phyloP scores from a whole-genome alignment of 202 grass and related monocot genomes.

The Brachypodium distachyon region DNA sequence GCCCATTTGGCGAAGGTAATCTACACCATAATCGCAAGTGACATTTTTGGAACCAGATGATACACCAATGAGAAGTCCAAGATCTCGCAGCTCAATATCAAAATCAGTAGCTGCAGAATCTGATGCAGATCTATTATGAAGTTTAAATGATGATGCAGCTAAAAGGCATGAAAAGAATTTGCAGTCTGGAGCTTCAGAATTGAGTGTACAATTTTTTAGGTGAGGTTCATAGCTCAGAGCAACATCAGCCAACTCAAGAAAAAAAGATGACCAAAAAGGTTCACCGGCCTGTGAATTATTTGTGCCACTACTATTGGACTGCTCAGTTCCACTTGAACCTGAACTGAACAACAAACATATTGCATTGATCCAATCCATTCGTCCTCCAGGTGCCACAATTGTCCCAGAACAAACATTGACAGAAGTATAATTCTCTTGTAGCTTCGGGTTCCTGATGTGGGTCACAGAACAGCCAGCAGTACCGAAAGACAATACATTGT shows the following conservation, averaged over 20 bases:
- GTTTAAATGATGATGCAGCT: conserved; percentile 86
- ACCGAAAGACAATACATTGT: conserved; percentile 72
- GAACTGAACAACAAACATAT: conserved; percentile 63
- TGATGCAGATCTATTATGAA: conserved; percentile 53
- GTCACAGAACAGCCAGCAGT: conserved; percentile 66
- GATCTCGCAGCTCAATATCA: conserved; percentile 77
- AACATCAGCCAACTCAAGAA: conserved; percentile 85
- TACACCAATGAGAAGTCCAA: conserved; percentile 69
- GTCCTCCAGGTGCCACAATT: conserved; percentile 81
- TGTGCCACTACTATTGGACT: conserved; percentile 20
- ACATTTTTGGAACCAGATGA: conserved; percentile 44
- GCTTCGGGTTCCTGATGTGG: conserved; percentile 67
- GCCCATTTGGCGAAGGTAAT: conserved; percentile 56
- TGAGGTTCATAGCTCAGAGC: conserved; percentile 91
- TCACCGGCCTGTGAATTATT: conserved; percentile 17
- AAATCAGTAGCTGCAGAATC: conserved; percentile 45
- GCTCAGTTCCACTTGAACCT: conserved; percentile 34
- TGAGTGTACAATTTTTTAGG: conserved; percentile 21
- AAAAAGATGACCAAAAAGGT: conserved; percentile 46
- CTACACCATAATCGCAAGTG: conserved; percentile 38
- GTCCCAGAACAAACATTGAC: conserved; percentile 67
- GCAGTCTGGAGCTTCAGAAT: conserved; percentile 28
- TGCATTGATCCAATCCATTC: conserved; percentile 86
- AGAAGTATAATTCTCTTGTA: conserved; percentile 65
- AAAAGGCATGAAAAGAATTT: conserved; percentile 67